phyloP scores from a whole-genome alignment of 179 eudicot species.

The Pouteria campechiana region DNA sequence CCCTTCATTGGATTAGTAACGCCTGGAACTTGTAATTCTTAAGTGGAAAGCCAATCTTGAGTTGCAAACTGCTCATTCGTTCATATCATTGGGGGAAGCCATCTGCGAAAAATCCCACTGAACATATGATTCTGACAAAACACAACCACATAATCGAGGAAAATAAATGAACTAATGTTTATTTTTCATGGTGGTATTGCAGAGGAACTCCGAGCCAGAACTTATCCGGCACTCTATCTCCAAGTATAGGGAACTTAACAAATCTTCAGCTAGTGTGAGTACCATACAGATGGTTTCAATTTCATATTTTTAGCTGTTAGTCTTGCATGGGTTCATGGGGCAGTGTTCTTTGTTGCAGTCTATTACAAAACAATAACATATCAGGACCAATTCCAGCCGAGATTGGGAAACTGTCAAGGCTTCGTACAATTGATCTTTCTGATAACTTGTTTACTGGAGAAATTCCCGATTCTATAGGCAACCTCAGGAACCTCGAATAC shows the following conservation, averaged over 20 bases:
- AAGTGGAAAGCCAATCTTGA: no score
- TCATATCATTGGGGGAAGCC: no score
- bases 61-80: no score
- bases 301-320: no score
- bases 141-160: not conserved
- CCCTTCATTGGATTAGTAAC: no score
- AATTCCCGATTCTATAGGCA: slow-evolving; percentile 56
- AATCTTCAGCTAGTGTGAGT: slow-evolving; percentile 67
- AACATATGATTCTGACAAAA: no score
- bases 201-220: slow-evolving; percentile 76
- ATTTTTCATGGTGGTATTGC: slow-evolving; percentile 7
- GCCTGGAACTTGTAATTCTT: no score
- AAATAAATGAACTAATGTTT: not conserved
- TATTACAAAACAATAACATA: slow-evolving; percentile 66
- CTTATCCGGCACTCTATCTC: slow-evolving; percentile 56
- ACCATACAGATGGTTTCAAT: not conserved
- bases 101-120: no score
- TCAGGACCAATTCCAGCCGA: slow-evolving; percentile 62
- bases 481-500: slow-evolving; percentile 44
- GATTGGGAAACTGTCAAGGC: slow-evolving; percentile 56
- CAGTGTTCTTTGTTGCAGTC: slow-evolving; percentile 23
- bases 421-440: slow-evolving; percentile 64
- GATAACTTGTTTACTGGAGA: slow-evolving; percentile 46
- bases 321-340: not conserved
- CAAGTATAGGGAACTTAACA: slow-evolving; percentile 75